Base-by-base conservation (phyloP, 306 rosid genomes). In the Dalbergia cultrata region DNA sequence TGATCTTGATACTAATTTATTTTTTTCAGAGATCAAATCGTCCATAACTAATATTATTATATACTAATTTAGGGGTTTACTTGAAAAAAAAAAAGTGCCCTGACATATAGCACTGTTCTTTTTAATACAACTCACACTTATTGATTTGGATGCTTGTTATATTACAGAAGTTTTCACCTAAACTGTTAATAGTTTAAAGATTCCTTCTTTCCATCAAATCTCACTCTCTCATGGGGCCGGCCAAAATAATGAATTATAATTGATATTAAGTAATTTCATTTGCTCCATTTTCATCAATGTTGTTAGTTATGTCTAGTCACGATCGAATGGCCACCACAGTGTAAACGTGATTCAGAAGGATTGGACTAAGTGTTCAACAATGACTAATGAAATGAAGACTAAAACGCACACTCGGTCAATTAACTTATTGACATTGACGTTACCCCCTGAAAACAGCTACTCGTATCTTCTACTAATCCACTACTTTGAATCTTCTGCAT, bases 401-500 rank as follows among this genome's bases (percentile, higher is more conserved):
- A 18, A 14, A 13, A 37, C 18, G 52, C 1, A 14, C 21, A 39
- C 18, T 37, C 31, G 37, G 13, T n/a, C 33, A 66, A 39, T 66
- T 16, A 17, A 3, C 16, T 16, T 17, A 8, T 6, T 8, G 9
- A 8, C 9, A 0, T 7, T 22, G 26, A 22, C 26, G 1, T 41
- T 10, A 3, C 22, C 41, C n/a, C 22, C 44, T 21, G 22, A 74
- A 74, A n/a, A 16, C 31, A 26, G 31, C 3, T 26, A 1, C 31
- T 22, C 8, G 47, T 60, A 14, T 58, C 68, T 74, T 74, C 18
- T 14, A 17, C 33, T 43, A 4, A 59, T 31, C 56, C 69, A 14
- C 26, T 57, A 26, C 81, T 44, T 43, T 67, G 75, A 49, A 56
- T 54, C 22, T 19, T 78, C 49, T 57, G 68, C 50, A 78, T 75